phyloP scores from a whole-genome alignment of 768 basidiomycete genomes.

The Serendipita indica region DNA sequence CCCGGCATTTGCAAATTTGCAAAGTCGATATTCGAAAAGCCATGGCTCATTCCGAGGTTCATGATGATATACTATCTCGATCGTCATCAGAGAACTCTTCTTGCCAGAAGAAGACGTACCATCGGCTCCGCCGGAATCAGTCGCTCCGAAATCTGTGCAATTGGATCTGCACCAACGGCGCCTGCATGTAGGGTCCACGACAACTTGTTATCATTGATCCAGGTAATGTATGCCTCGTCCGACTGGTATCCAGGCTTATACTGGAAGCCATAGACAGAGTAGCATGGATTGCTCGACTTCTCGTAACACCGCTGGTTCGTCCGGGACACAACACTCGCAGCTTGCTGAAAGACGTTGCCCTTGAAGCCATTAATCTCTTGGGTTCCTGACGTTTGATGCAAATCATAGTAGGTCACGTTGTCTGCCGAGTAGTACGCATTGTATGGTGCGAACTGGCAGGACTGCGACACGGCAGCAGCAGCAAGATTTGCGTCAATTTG shows the following conservation, averaged over 20 bases:
- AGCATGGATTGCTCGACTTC: constrained; percentile 27
- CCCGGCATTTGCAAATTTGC: constrained; percentile 61
- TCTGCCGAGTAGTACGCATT: constrained; percentile 51
- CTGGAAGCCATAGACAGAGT: constrained; percentile 51
- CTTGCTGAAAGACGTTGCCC: constrained; percentile 63
- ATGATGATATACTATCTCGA: constrained; percentile 57
- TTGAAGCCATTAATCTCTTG: constrained; percentile 52
- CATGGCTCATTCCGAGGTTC: constrained; percentile 68
- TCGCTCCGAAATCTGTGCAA: constrained; percentile 43
- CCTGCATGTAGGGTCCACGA: constrained; percentile 60
- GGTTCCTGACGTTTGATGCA: constrained; percentile 33
- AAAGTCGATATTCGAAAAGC: constrained; percentile 63
- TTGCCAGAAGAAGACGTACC: constrained; percentile 47
- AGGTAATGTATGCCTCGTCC: constrained; percentile 64
- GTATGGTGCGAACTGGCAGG: constrained; percentile 67
- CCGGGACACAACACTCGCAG: constrained; percentile 46
- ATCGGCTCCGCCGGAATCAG: constrained; percentile 83
- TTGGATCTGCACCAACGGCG: constrained; percentile 51
- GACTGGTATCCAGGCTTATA: constrained; percentile 58
- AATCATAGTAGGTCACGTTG: constrained; percentile 36
- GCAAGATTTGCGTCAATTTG: constrained; percentile 42
- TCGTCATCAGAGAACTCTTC: no score
- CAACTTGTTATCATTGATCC: constrained; percentile 51
- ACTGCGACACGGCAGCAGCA: constrained; percentile 62
- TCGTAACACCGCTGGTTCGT: constrained; percentile 38